Percentiles rank a stretch among this genome's conserved stretches.
Conservation (phyloP, 768 basidiomycete genomes). For the Mycena metata region DNA sequence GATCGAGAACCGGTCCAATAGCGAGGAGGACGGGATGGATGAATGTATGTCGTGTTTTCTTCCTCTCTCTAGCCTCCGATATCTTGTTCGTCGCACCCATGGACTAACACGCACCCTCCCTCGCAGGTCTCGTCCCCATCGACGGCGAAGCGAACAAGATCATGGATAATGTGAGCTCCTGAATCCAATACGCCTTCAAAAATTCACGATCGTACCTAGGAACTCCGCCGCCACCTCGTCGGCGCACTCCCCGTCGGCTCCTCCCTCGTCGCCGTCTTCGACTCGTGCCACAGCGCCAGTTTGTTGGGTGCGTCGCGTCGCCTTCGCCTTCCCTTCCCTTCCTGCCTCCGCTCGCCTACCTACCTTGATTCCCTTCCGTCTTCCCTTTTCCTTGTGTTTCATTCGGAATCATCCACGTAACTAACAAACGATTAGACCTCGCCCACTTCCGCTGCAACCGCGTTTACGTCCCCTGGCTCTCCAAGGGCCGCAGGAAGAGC, state of each 20-base stretch:
- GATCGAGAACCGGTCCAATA: constrained; percentile 49
- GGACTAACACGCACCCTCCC: too few relatives aligned
- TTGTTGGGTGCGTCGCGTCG: constrained; percentile 49
- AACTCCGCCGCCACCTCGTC: constrained; percentile 52
- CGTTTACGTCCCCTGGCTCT: constrained; percentile 62
- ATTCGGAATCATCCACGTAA: too few relatives aligned
- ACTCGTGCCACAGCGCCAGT: constrained; percentile 58
- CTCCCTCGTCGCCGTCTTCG: constrained; percentile 55
- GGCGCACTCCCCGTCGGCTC: constrained; percentile 53
- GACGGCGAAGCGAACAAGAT: constrained; percentile 51
- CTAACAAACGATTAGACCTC: constrained; percentile 49
- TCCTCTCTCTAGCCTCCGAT: neutral
- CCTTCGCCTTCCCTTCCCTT: constrained; percentile 1
- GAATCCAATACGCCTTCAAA: too few relatives aligned
- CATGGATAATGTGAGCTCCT: constrained; percentile 50
- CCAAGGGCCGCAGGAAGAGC: constrained; percentile 56
- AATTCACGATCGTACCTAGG: too few relatives aligned
- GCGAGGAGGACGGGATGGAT: constrained; percentile 57
- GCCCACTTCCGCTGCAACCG: constrained; percentile 60
- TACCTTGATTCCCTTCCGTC: too few relatives aligned
- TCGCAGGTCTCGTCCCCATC: constrained; percentile 54
- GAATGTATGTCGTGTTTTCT: constrained; percentile 50
- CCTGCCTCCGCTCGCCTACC: too few relatives aligned
- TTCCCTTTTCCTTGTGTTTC: neutral
- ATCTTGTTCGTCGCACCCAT: neutral